Evolutionary conservation across 192 early-diverging fungal species (phyloP).

Genomic region (Coemansia sp.): DNA sequence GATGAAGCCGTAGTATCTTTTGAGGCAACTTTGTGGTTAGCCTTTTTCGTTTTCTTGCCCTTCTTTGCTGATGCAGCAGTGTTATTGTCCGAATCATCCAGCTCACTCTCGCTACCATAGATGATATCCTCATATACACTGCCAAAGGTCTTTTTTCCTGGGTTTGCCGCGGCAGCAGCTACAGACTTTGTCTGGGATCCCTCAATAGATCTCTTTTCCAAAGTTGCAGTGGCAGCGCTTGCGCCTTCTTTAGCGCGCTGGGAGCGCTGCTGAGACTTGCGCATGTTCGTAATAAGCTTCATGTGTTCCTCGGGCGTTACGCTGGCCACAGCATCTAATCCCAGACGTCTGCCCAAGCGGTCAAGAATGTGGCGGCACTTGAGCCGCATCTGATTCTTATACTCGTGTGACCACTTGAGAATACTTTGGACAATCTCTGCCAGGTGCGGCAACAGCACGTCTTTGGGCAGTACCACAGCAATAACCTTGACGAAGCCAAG

Average conservation of each 20-base stretch:
- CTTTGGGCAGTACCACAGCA: conserved; percentile 72
- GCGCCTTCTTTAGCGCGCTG: conserved; percentile 63
- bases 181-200: conserved; percentile 45
- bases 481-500: conserved; percentile 94
- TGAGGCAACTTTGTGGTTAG: conserved; percentile 23
- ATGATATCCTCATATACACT: conserved; percentile 85
- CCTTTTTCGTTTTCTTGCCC: conserved; percentile 31
- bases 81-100: conserved; percentile 74
- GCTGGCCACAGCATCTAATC: conserved; percentile 69
- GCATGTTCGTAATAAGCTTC: conserved; percentile 89
- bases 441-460: conserved; percentile 69
- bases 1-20: conserved; percentile 11
- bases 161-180: conserved; percentile 36
- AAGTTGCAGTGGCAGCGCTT: conserved; percentile 8
- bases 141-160: conserved; percentile 62
- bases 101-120: conserved; percentile 91
- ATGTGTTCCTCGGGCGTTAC: conserved; percentile 83
- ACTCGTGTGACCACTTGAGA: conserved; percentile 79
- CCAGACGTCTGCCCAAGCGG: conserved; percentile 82
- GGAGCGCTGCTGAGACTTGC: conserved; percentile 80
- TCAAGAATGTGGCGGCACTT: conserved; percentile 92
- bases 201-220: conserved; percentile 29
- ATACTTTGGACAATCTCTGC: conserved; percentile 70
- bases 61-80: conserved; percentile 44
- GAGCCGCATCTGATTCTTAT: conserved; percentile 85